Evolutionary conservation across 495 filamentous ascomycete species (phyloP).

Genomic region (Haplographium delicatum): DNA sequence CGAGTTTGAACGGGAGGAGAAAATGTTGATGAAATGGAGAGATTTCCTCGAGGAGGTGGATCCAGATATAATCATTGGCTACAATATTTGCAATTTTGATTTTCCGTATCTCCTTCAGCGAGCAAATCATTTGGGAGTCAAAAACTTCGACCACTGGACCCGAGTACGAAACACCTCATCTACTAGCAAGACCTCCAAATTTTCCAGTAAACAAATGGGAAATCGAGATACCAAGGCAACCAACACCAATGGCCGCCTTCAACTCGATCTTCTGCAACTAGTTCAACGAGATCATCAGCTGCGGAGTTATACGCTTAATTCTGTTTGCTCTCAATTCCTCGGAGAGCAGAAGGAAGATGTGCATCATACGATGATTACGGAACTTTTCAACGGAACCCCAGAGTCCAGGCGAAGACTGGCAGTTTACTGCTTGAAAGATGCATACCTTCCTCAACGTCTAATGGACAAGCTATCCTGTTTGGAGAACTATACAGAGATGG

Average conservation of each 20-base stretch:
- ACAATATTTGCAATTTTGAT: slow-evolving; percentile 99
- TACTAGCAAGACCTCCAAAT: slow-evolving; percentile 66
- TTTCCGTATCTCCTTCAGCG: slow-evolving; percentile 94
- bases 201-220: slow-evolving; percentile 98
- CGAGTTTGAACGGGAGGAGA: slow-evolving; percentile 69
- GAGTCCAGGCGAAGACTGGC: slow-evolving; percentile 87
- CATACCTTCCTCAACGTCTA: slow-evolving; percentile 86
- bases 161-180: slow-evolving; percentile 62
- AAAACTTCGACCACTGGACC: slow-evolving; percentile 78
- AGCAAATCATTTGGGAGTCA: slow-evolving; percentile 74
- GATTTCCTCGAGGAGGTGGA: slow-evolving; percentile 89
- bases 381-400: slow-evolving; percentile 89
- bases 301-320: slow-evolving; percentile 95
- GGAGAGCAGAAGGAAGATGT: slow-evolving; percentile 99
- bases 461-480: slow-evolving; percentile 98
- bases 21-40: slow-evolving; percentile 85
- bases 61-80: slow-evolving; percentile 96
- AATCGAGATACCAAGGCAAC: slow-evolving; percentile 90
- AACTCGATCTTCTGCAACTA: slow-evolving; percentile 88
- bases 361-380: slow-evolving; percentile 98
- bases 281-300: slow-evolving; percentile 93
- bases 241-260: slow-evolving; percentile 89
- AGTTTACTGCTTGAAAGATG: slow-evolving; percentile 97
- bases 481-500: slow-evolving; percentile 99
- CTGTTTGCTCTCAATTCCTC: slow-evolving; percentile 92